Base-by-base conservation (phyloP, 1,139 yeast genomes). In the Fermentozyma sake region DNA sequence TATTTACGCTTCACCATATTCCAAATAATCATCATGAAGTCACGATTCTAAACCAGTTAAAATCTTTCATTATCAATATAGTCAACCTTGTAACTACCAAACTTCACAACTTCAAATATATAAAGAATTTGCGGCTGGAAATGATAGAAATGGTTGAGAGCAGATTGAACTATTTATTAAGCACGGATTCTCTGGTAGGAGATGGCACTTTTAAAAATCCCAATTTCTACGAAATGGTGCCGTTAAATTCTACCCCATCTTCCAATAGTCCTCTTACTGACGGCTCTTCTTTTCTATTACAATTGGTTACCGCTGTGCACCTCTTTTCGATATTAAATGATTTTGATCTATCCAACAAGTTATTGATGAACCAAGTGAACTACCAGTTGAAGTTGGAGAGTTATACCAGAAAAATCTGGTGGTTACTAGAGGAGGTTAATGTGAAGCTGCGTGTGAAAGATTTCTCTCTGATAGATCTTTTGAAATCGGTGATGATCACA, bases 271-370 rank as follows among this genome's bases (percentile, higher is more conserved):
- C n/a, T n/a, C n/a, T n/a, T n/a, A n/a, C n/a, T n/a, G n/a, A n/a
- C n/a, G n/a, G n/a, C n/a, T n/a, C n/a, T n/a, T n/a, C n/a, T n/a
- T n/a, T n/a, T n/a, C n/a, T n/a, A n/a, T n/a, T n/a, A n/a, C n/a
- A n/a, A n/a, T 22, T 35, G 10, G 12, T 27, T 6, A 28, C 34
- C 3, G 30, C 46, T 0, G 48, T 55, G 4, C 67, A 65, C 30
- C 42, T 63, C 10, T 61, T 53, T 31, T 47, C 66, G 4, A 52
- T 65, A 4, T 32, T 66, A 13, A 58, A 61, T 34, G 70, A 64
- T 35, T 52, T 48, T 31, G 72, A 61, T 21, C 39, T 65, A 6
- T 36, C 59, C n/a, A 39, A 42, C 10, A 62, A 58, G 34, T 39
- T 66, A 20, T 43, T 51, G 15, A 31, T 61, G 6, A 46, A 50